phyloP scores from a whole-genome alignment of 768 basidiomycete genomes.

The Lentinula sp. region DNA sequence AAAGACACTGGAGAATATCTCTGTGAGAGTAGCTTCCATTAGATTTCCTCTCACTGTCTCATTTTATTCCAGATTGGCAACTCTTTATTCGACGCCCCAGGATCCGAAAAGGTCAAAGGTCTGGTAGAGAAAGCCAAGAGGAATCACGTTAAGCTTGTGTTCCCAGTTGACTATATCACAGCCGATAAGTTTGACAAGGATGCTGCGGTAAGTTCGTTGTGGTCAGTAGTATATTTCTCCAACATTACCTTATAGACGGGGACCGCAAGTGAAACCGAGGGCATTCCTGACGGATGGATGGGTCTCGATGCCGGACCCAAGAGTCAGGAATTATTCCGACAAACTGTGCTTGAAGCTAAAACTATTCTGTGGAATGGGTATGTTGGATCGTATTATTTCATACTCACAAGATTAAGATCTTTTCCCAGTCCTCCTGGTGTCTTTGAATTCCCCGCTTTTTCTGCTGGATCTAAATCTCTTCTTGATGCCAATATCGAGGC shows the following conservation, averaged over 20 bases:
- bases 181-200: constrained; percentile 95
- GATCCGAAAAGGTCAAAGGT: constrained; percentile 75
- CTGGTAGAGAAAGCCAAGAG: constrained; percentile 90
- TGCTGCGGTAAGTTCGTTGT: constrained; percentile 53
- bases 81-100: constrained; percentile 88
- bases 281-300: constrained; percentile 92
- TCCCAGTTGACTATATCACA: constrained; percentile 92
- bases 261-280: constrained; percentile 70
- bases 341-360: constrained; percentile 81
- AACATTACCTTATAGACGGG: constrained; percentile 42
- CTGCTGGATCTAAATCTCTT: constrained; percentile 75
- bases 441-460: constrained; percentile 93
- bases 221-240: neutral
- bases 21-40: constrained; percentile 35
- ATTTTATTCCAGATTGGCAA: constrained; percentile 68
- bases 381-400: constrained; percentile 14
- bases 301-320: constrained; percentile 90
- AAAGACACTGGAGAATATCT: constrained; percentile 78
- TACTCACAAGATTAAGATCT: neutral
- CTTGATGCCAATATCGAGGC: constrained; percentile 86
- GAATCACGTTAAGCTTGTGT: constrained; percentile 90
- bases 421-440: constrained; percentile 83
- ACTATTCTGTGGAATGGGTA: constrained; percentile 97
- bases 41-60: neutral
- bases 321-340: constrained; percentile 72